Percentiles rank a stretch among this genome's conserved stretches.
Conservation (phyloP, 208 protist genomes). For the Crithidia fasciculata region DNA sequence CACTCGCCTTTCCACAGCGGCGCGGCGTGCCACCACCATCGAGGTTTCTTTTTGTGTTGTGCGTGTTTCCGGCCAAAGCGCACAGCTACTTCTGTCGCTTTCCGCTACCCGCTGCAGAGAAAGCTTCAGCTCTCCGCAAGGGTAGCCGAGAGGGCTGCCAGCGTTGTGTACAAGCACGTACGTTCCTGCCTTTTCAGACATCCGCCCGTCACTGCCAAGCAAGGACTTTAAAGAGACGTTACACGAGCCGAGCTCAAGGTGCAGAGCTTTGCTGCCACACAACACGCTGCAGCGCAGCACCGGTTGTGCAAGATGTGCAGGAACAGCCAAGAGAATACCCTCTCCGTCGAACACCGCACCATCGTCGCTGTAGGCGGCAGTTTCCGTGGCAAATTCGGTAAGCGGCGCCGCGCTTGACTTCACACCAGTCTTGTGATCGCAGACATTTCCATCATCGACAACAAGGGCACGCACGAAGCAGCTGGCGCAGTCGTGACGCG, state of each 20-base stretch:
- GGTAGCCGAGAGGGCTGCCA: conserved; percentile 7
- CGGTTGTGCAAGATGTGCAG: background rate
- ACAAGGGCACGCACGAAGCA: background rate
- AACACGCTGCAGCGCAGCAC: conserved; percentile 7
- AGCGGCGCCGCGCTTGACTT: background rate
- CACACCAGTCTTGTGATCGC: background rate
- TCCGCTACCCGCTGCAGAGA: background rate
- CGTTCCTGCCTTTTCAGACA: background rate
- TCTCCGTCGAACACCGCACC: background rate
- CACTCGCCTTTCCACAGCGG: background rate
- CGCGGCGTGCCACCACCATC: background rate
- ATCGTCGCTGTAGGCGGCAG: background rate
- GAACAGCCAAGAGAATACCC: too few species aligned
- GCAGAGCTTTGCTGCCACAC: background rate
- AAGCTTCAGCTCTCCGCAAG: background rate
- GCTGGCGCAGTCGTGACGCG: background rate
- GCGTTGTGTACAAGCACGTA: conserved; percentile 7
- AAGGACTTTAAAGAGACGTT: background rate
- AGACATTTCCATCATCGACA: background rate
- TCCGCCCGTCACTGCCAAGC: too few species aligned
- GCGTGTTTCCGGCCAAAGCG: too few species aligned
- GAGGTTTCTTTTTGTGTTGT: too few species aligned
- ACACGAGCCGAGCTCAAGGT: background rate
- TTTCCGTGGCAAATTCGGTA: background rate
- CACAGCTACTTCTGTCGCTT: too few species aligned